Conservation (phyloP, 352 stramenopile genomes). For the Phytophthora meadii region DNA sequence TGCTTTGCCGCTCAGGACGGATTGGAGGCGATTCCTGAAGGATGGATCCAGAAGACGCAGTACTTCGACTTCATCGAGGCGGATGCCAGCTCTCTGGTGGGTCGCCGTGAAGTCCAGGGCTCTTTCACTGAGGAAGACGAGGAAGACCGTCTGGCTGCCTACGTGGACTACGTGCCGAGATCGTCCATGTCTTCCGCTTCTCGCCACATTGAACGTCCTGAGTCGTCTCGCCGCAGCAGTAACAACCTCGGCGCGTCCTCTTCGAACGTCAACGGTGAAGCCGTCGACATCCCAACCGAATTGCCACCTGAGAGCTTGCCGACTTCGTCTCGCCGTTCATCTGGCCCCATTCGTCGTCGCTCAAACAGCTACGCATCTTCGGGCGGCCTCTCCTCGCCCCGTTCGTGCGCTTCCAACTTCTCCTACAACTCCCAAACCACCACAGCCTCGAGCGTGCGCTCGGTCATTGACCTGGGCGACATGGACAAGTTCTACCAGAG, state of each 20-base stretch:
- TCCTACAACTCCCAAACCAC: slow-evolving; percentile 80
- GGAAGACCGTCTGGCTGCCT: slow-evolving; percentile 45
- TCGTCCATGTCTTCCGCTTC: slow-evolving; percentile 53
- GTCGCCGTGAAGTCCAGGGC: slow-evolving; percentile 68
- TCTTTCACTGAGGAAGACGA: slow-evolving; percentile 66
- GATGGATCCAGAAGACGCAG: slow-evolving; percentile 83
- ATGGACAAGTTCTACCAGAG: slow-evolving; percentile 85
- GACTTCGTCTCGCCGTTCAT: slow-evolving; percentile 28
- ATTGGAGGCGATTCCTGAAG: slow-evolving; percentile 66
- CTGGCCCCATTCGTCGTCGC: slow-evolving; percentile 38
- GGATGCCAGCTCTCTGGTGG: slow-evolving; percentile 71
- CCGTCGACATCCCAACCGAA: slow-evolving; percentile 24
- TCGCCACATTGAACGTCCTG: slow-evolving; percentile 31
- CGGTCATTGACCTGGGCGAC: slow-evolving; percentile 77
- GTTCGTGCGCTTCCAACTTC: slow-evolving; percentile 77
- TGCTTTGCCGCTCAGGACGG: slow-evolving; percentile 84
- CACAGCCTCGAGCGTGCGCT: slow-evolving; percentile 66
- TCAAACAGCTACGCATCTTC: slow-evolving; percentile 77
- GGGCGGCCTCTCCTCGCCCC: slow-evolving; percentile 61
- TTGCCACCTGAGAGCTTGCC: slow-evolving; percentile 24
- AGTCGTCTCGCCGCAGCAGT: slow-evolving; percentile 31
- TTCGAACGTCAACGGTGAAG: slow-evolving; percentile 20
- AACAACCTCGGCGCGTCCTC: slow-evolving; percentile 28
- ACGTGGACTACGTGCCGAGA: slow-evolving; percentile 64
- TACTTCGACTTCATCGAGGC: slow-evolving; percentile 86